Evolutionary conservation across 495 filamentous ascomycete species (phyloP).

Genomic region (Neurospora sp.): DNA sequence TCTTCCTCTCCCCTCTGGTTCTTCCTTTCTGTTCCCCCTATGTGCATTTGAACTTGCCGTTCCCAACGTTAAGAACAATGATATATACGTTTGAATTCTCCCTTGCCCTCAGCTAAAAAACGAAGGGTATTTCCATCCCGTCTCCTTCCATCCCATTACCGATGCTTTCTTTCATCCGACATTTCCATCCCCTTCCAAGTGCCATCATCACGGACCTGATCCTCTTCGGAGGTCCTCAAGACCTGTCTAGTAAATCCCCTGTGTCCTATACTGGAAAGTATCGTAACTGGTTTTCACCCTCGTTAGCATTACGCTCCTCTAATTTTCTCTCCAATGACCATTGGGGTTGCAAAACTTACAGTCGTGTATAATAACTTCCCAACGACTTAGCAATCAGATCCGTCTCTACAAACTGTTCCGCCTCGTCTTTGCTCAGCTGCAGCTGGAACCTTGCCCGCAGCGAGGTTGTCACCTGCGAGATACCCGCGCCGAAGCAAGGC

Average conservation of each 20-base stretch:
- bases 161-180: not conserved
- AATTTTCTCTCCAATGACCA: not conserved
- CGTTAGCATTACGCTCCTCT: slow-evolving; percentile 1
- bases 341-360: slow-evolving; percentile 33
- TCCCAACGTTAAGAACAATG: not conserved
- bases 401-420: slow-evolving; percentile 61
- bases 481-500: slow-evolving; percentile 62
- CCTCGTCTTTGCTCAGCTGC: slow-evolving; percentile 63
- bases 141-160: not conserved
- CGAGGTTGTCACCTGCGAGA: slow-evolving; percentile 47
- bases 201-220: not conserved
- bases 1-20: not conserved
- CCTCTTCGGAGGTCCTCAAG: not conserved
- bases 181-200: not conserved
- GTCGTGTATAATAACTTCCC: slow-evolving; percentile 68
- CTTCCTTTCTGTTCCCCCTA: not conserved
- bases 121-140: not conserved
- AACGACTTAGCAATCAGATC: slow-evolving; percentile 60
- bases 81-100: not conserved
- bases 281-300: slow-evolving; percentile 48
- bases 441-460: slow-evolving; percentile 59
- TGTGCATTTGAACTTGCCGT: not conserved
- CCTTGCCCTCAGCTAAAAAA: not conserved
- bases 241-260: slow-evolving; percentile 56
- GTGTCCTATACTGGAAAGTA: slow-evolving; percentile 70